Evolutionary conservation across 169 alveolate species (phyloP), one percentile per base, ranked within the genome.

Genomic region (Plasmodium vinckei): DNA sequence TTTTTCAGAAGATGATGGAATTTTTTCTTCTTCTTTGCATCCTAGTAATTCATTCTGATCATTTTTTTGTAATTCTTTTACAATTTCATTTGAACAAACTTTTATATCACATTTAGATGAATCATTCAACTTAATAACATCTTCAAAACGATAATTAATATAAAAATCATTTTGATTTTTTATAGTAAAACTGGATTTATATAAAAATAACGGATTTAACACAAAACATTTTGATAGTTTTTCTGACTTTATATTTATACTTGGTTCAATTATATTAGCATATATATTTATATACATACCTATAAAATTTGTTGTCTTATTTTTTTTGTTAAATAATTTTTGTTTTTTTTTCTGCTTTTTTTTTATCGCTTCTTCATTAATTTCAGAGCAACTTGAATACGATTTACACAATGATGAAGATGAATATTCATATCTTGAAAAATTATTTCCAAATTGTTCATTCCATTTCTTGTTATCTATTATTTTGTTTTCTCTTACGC

Each of bases 191-290:
- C 65, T 56, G 51, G 84, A 53, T 27, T 79, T 67, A 68, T 60
- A 79, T 42, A 79, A 46, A 67, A 33, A 21, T 10, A 79, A 44
- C 51, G 89, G 89, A 25, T 79, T 79, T 19, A 65, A 23, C 7
- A 79, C 53, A 79, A 79, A 59, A 25, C 49, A 65, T 23, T 65
- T 54, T 19, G 61, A 51, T 71, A 67, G 39, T 6, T 79, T 67
- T 17, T 79, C 68, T 23, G 46, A 42, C 33, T 79, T 79, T 64
- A 79, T n/a, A 54, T 79, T 15, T 65, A 79, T 23, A 21, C 13
- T 79, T 46, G 89, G 89, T 57, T 79, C 57, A 79, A 79, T 59
- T 64, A 79, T 79, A 61, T 79, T 79, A 27, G 89, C 89, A 49
- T 79, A 61, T 46, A 79, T 47, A 79, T 65, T 15, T 61, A 79